Conservation (phyloP, 441 rosid genomes). For the Croton laevigatus region DNA sequence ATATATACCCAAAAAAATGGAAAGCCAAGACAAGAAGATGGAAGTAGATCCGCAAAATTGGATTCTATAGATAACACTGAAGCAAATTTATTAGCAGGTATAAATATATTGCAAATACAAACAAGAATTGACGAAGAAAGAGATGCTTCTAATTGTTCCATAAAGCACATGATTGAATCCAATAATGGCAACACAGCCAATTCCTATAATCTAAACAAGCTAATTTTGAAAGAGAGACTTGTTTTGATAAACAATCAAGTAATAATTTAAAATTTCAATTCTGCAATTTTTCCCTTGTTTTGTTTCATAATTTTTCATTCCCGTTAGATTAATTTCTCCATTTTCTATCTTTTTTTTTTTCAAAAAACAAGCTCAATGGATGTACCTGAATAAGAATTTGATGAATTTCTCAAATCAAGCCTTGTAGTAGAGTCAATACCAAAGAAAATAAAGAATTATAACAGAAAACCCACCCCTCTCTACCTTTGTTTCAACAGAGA, state of each 20-base stretch:
- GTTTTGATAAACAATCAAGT: background rate
- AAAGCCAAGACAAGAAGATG: constrained; percentile 1
- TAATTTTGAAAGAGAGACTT: background rate
- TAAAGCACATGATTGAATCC: constrained; percentile 1
- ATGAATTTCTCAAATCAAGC: too few species aligned
- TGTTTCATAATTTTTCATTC: background rate
- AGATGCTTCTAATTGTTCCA: background rate
- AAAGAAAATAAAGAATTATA: too few species aligned
- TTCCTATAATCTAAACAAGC: background rate
- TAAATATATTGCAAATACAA: background rate
- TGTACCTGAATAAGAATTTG: too few species aligned
- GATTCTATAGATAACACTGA: constrained; percentile 10
- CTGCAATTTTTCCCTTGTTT: background rate
- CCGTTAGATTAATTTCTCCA: background rate
- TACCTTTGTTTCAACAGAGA: too few species aligned
- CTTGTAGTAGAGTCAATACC: too few species aligned
- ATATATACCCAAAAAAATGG: background rate
- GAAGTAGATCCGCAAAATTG: background rate
- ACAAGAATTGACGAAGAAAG: background rate
- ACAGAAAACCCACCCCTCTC: too few species aligned
- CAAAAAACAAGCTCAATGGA: too few species aligned
- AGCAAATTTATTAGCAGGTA: constrained; percentile 14
- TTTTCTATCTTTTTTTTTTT: background rate
- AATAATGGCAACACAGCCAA: background rate
- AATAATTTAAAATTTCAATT: background rate